Percentiles rank a stretch among this genome's conserved stretches.
phyloP scores from a whole-genome alignment of 2,329 filamentous ascomycete species.

The Exophiala alcalophila region DNA sequence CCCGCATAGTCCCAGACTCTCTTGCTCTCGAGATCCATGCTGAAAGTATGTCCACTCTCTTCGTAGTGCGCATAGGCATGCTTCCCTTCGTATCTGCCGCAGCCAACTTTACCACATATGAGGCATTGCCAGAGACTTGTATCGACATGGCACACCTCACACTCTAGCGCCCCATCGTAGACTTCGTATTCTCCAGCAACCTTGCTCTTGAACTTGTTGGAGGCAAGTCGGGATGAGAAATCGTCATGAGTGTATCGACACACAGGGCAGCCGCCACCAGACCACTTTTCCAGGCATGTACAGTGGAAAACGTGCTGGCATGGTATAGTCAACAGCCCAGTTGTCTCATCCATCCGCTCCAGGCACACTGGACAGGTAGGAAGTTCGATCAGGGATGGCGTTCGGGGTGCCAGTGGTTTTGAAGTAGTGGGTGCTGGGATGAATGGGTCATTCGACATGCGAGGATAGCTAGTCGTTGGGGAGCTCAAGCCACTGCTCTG shows the following conservation, averaged over 20 bases:
- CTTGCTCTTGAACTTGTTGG: slow-evolving; percentile 28
- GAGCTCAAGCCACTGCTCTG: slow-evolving; percentile 34
- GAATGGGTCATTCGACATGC: slow-evolving; percentile 63
- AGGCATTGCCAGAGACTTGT: slow-evolving; percentile 93
- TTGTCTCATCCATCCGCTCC: slow-evolving; percentile 97
- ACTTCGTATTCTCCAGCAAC: slow-evolving; percentile 45
- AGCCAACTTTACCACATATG: slow-evolving; percentile 88
- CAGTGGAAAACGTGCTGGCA: slow-evolving; percentile 99
- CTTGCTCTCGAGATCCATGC: slow-evolving; percentile 88
- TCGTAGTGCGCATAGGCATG: slow-evolving; percentile 95
- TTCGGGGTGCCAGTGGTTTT: slow-evolving; percentile 68
- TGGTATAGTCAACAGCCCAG: slow-evolving; percentile 88
- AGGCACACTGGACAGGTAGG: slow-evolving; percentile 95
- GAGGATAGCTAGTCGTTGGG: slow-evolving; percentile 53
- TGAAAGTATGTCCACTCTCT: slow-evolving; percentile 82
- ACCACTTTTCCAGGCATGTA: slow-evolving; percentile 93
- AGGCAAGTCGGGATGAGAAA: slow-evolving; percentile 36
- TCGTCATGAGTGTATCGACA: slow-evolving; percentile 81
- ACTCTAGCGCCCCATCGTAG: slow-evolving; percentile 59
- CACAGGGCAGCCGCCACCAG: slow-evolving; percentile 87
- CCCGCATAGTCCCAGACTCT: slow-evolving; percentile 98
- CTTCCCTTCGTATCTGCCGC: slow-evolving; percentile 88
- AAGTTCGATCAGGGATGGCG: slow-evolving; percentile 81
- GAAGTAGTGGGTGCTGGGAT: slow-evolving; percentile 53
- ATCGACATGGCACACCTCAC: slow-evolving; percentile 73